Evolutionary conservation across 768 basidiomycete species (phyloP), one percentile per base, ranked within the genome.

Genomic region (Pulveroboletus sp.): DNA sequence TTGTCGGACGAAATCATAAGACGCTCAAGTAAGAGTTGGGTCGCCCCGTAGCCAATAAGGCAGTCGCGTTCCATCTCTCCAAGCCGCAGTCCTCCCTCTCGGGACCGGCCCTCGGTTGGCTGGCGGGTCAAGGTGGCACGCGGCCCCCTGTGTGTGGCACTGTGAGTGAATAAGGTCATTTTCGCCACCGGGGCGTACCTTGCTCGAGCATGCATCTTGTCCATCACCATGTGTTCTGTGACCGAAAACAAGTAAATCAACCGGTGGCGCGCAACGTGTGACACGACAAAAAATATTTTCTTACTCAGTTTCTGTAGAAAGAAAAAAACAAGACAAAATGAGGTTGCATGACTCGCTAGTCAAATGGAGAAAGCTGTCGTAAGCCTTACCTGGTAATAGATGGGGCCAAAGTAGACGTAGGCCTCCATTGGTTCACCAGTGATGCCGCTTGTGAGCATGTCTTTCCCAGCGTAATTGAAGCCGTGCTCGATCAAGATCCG

Each of bases 51-150:
- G 36, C 95, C 96, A 61, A 97, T 95, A 37, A 97, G 75, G 68
- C 96, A 99, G 71, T 99, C 96, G 40, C 96, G 86, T 65, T 99
- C 96, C 96, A 99, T 99, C 72, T 99, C 96, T 43, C 96, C 96
- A 14, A 99, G 76, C 40, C 96, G 90, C 56, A 99, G 72, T 53
- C 96, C 96, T 65, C 96, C 96, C 70, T 98, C 96, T 46, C 96
- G 84, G 47, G 93, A 96, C 47, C 96, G 84, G 71, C 96, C 96
- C 71, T 99, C 96, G 2, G 96, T 99, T 5, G 96, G 96, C 69
- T 99, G 96, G 39, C 96, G 84, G 2, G 96, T 99, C 46, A 99
- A 72, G 18, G 93, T 94, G 9, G 96, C 96, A 65, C 93, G 87
- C 40, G 96, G 96, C 14, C 96, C 95, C 62, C 91, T 93, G 66